These are phyloP conservation scores for Cubamyces sp. DNA, from an alignment of 768 basidiomycete genomes.

Conservation along the genomic window DNA sequence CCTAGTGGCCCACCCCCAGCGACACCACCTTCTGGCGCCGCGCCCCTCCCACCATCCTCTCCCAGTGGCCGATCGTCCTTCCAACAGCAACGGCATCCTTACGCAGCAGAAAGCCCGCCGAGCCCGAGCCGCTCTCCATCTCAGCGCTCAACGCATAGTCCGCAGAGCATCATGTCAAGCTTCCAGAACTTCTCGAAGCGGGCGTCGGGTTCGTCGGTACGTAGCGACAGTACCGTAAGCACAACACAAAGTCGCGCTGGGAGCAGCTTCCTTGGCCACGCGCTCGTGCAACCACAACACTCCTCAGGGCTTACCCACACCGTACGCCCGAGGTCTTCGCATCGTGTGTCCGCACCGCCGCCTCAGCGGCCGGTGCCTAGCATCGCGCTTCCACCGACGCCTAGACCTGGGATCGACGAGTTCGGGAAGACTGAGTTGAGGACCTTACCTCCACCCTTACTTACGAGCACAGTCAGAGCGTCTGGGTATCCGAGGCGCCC, in stretches of 20 bases:
- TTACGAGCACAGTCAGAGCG: slow-evolving; percentile 24
- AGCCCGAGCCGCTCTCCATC: slow-evolving; percentile 29
- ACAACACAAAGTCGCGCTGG: slow-evolving; percentile 29
- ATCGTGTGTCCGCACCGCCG: slow-evolving; percentile 67
- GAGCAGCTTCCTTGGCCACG: slow-evolving; percentile 23
- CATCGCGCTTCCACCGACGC: slow-evolving; percentile 71
- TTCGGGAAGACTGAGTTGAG: slow-evolving; percentile 22
- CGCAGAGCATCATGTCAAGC: slow-evolving; percentile 32
- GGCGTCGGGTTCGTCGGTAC: slow-evolving; percentile 32
- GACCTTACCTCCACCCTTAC: slow-evolving; percentile 29
- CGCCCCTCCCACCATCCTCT: slow-evolving; percentile 13
- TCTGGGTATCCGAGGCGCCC: slow-evolving; percentile 25
- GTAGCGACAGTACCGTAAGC: slow-evolving; percentile 33
- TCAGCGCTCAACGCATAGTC: slow-evolving; percentile 27
- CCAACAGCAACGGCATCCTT: slow-evolving; percentile 29
- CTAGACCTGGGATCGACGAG: slow-evolving; percentile 35
- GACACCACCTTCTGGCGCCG: slow-evolving; percentile 36
- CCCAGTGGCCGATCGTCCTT: slow-evolving; percentile 22
- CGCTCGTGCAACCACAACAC: slow-evolving; percentile 38
- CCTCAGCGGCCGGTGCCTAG: slow-evolving; percentile 77
- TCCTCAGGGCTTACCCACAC: not conserved
- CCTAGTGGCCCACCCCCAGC: slow-evolving; percentile 65
- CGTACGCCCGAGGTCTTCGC: slow-evolving; percentile 37
- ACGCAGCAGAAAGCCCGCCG: slow-evolving; percentile 31
- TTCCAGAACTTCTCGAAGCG: slow-evolving; percentile 35